These are phyloP conservation scores for Trichoderma sp. DNA, from an alignment of 2,329 filamentous ascomycete genomes.

Conservation along the genomic window DNA sequence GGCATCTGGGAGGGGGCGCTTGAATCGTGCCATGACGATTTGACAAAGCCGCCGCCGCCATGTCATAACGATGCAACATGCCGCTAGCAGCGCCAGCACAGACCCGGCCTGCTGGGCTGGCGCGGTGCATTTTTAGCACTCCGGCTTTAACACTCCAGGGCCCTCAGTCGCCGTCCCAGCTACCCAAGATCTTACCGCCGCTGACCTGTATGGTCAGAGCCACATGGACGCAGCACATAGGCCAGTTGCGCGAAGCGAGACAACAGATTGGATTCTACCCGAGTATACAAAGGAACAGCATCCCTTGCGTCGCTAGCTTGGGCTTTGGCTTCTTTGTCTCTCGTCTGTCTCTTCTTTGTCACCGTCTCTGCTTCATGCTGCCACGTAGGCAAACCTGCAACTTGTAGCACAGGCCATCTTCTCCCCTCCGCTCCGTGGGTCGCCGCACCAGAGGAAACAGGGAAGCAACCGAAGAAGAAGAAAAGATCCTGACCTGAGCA, in stretches of 20 bases:
- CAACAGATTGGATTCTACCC: not conserved
- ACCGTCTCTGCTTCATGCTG: not conserved
- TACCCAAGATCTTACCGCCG: too few species aligned
- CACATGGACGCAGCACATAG: not conserved
- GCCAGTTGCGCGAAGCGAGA: not conserved
- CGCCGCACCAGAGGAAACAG: not conserved
- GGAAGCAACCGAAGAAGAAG: not conserved
- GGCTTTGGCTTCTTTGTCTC: not conserved
- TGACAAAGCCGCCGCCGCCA: not conserved
- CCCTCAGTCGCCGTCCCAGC: too few species aligned
- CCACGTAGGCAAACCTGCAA: constrained; percentile 6
- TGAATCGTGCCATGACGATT: constrained; percentile 27
- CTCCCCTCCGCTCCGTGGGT: not conserved
- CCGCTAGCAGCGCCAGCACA: constrained; percentile 11
- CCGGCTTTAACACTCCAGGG: not conserved
- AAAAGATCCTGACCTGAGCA: not conserved
- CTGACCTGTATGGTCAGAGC: too few species aligned
- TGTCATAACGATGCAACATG: constrained; percentile 7
- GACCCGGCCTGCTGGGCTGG: not conserved
- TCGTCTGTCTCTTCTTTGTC: not conserved
- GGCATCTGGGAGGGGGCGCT: not conserved
- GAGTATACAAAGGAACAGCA: not conserved
- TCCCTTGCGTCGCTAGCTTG: not conserved
- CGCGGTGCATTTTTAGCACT: not conserved
- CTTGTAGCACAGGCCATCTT: constrained; percentile 15